phyloP scores from a whole-genome alignment of 2,329 filamentous ascomycete genomes.

The Lomentospora prolificans region DNA sequence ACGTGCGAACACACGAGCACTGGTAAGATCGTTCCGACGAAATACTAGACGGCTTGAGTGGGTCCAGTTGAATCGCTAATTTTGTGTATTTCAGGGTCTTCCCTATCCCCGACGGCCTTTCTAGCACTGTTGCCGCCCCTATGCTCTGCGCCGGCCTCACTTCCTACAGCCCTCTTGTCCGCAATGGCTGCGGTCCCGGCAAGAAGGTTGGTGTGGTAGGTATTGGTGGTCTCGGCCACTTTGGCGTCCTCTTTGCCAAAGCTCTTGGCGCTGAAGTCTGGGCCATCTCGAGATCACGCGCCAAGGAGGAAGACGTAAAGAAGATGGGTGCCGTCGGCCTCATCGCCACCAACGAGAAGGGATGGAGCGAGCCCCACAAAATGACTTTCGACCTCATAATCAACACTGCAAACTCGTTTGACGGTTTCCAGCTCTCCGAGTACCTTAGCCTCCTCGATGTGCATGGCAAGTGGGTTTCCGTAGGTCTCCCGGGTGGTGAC shows the following conservation, averaged over 20 bases:
- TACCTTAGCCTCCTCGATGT: constrained; percentile 76
- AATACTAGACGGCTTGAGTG: no score
- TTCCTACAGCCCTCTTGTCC: constrained; percentile 63
- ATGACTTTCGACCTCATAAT: constrained; percentile 62
- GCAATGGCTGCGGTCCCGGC: constrained; percentile 61
- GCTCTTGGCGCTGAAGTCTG: constrained; percentile 47
- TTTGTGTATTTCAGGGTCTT: constrained; percentile 40
- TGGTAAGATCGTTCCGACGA: no score
- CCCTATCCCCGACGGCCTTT: constrained; percentile 63
- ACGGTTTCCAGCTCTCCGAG: constrained; percentile 55
- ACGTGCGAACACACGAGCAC: constrained; percentile 68
- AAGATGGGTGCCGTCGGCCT: constrained; percentile 47
- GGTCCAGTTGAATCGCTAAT: no score
- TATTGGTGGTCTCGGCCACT: constrained; percentile 61
- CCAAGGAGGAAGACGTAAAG: constrained; percentile 44
- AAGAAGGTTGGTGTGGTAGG: constrained; percentile 67
- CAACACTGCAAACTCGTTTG: constrained; percentile 59
- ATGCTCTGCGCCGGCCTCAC: constrained; percentile 80
- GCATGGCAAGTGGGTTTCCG: constrained; percentile 69
- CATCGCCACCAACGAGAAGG: constrained; percentile 42
- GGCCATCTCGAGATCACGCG: constrained; percentile 44
- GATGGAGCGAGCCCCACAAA: constrained; percentile 40
- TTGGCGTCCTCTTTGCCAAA: constrained; percentile 56
- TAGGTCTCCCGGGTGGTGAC: constrained; percentile 69
- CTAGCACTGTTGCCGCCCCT: constrained; percentile 53